These are phyloP conservation scores for Fragilaria radians DNA, from an alignment of 108 stramenopile genomes.

Conservation along the genomic window DNA sequence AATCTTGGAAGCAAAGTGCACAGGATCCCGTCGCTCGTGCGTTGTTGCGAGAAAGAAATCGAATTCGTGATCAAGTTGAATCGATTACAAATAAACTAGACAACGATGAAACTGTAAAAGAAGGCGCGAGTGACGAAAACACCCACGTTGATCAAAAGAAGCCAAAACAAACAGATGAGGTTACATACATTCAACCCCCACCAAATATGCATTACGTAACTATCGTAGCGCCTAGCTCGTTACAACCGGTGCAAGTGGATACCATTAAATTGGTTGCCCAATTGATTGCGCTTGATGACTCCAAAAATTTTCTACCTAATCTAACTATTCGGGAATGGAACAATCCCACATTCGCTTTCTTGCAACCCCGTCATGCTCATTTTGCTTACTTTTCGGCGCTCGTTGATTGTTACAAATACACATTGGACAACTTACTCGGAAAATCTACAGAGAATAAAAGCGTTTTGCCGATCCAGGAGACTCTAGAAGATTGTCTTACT, in stretches of 20 bases:
- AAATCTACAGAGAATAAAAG: not conserved
- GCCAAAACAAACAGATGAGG: slow-evolving; percentile 1
- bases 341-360: slow-evolving; percentile 89
- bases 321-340: slow-evolving; percentile 78
- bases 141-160: not conserved
- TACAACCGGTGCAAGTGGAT: slow-evolving; percentile 78
- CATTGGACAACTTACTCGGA: slow-evolving; percentile 24
- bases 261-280: slow-evolving; percentile 95
- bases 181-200: slow-evolving; percentile 30
- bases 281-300: slow-evolving; percentile 81
- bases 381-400: slow-evolving; percentile 95
- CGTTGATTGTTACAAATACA: slow-evolving; percentile 88
- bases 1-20: slow-evolving; percentile 61
- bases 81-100: too few species aligned
- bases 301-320: slow-evolving; percentile 72
- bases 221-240: slow-evolving; percentile 66
- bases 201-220: slow-evolving; percentile 67
- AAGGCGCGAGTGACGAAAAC: slow-evolving; percentile 3
- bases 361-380: slow-evolving; percentile 88
- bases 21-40: slow-evolving; percentile 73
- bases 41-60: slow-evolving; percentile 40
- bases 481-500: slow-evolving; percentile 30
- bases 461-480: not conserved
- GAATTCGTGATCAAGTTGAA: slow-evolving; percentile 33
- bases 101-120: slow-evolving; percentile 2